phyloP scores from a whole-genome alignment of 306 rosid species.

The Cyclanthera cordifolia region DNA sequence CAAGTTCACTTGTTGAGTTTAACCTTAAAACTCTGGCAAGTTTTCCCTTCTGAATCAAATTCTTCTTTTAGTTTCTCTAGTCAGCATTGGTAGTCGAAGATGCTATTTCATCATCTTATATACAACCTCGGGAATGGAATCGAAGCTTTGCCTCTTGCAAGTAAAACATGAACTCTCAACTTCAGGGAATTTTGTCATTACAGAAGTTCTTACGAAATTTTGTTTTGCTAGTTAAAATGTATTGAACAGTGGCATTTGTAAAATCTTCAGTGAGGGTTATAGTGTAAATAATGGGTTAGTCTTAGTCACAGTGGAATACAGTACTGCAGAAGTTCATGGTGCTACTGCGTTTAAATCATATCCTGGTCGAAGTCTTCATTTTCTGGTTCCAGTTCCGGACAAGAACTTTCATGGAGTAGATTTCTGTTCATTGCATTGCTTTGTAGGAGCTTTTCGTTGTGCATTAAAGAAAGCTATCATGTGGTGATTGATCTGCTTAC shows the following conservation, averaged over 20 bases:
- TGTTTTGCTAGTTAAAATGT: background rate
- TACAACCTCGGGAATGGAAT: background rate
- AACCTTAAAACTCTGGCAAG: background rate
- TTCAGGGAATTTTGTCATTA: background rate
- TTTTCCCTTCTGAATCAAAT: background rate
- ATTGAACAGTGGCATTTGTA: background rate
- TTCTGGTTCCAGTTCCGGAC: background rate
- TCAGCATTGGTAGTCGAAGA: background rate
- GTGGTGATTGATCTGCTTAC: slow-evolving; percentile 15
- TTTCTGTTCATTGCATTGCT: slow-evolving; percentile 12
- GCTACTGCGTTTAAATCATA: background rate
- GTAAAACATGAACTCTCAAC: background rate
- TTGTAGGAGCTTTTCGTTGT: slow-evolving; percentile 8
- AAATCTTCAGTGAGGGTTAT: slow-evolving; percentile 5
- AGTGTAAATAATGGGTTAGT: background rate
- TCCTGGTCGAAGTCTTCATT: slow-evolving; percentile 10
- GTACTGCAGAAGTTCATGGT: slow-evolving; percentile 10
- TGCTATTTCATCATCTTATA: background rate
- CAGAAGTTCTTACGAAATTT: background rate
- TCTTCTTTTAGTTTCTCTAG: background rate
- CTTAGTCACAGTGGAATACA: slow-evolving; percentile 1
- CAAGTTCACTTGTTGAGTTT: background rate
- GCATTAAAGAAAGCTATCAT: slow-evolving; percentile 15
- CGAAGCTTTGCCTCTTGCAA: background rate
- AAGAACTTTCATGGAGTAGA: background rate